phyloP scores from a whole-genome alignment of 306 rosid species.

The Prunus davidiana region DNA sequence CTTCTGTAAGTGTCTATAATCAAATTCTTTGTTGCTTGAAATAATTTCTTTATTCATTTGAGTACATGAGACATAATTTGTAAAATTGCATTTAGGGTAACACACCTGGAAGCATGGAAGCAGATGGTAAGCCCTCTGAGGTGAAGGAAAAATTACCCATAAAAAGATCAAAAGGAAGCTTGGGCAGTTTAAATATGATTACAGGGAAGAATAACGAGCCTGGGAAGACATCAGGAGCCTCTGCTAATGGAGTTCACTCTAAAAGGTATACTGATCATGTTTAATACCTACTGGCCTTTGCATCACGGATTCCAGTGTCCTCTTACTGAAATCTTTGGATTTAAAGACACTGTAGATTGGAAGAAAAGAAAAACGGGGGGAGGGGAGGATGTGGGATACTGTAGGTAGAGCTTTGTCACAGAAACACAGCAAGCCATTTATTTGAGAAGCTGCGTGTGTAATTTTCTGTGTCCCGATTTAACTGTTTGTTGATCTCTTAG shows the following conservation, averaged over 20 bases:
- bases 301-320: not conserved
- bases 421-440: not conserved
- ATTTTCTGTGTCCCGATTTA: not conserved
- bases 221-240: constrained; percentile 68
- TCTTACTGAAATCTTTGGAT: not conserved
- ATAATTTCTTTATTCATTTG: constrained; percentile 2
- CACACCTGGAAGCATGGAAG: constrained; percentile 74
- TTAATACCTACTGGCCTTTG: not conserved
- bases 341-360: not conserved
- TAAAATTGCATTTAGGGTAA: constrained; percentile 66
- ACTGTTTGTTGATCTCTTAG: not conserved
- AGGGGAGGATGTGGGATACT: not conserved
- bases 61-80: constrained; percentile 25
- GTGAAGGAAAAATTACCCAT: constrained; percentile 90
- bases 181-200: constrained; percentile 96
- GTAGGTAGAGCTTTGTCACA: not conserved
- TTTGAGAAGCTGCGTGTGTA: not conserved
- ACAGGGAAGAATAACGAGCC: constrained; percentile 86
- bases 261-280: constrained; percentile 61
- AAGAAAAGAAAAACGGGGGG: not conserved
- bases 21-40: constrained; percentile 6
- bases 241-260: constrained; percentile 78
- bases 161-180: constrained; percentile 96
- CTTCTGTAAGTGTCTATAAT: constrained; percentile 64
- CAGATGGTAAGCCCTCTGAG: constrained; percentile 79